Conservation (phyloP, 257 asterid genomes). For the Solanum appendiculatum region DNA sequence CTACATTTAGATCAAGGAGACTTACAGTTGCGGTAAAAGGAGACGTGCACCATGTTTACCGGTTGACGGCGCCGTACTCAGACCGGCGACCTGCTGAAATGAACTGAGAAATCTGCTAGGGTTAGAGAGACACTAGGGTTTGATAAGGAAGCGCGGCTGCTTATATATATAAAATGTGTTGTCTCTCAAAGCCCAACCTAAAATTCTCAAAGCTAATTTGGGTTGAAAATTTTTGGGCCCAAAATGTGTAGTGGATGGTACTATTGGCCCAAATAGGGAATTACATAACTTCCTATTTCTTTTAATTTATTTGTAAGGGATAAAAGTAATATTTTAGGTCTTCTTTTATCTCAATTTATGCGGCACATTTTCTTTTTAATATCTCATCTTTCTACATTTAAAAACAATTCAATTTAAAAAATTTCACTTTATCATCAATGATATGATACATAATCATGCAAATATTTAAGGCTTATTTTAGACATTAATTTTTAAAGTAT, state of each 20-base stretch:
- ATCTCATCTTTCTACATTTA: background rate
- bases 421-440: background rate
- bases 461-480: too few species aligned
- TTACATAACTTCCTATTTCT: background rate
- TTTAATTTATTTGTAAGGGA: background rate
- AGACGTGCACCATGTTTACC: constrained; percentile 25
- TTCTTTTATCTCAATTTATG: background rate
- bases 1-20: background rate
- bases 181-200: background rate
- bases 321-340: background rate
- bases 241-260: background rate
- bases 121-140: constrained; percentile 1
- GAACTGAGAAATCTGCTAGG: background rate
- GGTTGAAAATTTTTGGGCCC: background rate
- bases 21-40: constrained; percentile 35
- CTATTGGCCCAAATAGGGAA: background rate
- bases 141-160: background rate
- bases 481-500: background rate
- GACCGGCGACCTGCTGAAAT: background rate
- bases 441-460: background rate
- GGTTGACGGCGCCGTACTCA: constrained; percentile 2
- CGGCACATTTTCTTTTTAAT: background rate
- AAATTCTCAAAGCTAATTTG: background rate
- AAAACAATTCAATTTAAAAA: too few species aligned
- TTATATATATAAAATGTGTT: background rate